These are phyloP conservation scores for Eleusine indica DNA, from an alignment of 176 grass and related monocot species.

Conservation along the genomic window DNA sequence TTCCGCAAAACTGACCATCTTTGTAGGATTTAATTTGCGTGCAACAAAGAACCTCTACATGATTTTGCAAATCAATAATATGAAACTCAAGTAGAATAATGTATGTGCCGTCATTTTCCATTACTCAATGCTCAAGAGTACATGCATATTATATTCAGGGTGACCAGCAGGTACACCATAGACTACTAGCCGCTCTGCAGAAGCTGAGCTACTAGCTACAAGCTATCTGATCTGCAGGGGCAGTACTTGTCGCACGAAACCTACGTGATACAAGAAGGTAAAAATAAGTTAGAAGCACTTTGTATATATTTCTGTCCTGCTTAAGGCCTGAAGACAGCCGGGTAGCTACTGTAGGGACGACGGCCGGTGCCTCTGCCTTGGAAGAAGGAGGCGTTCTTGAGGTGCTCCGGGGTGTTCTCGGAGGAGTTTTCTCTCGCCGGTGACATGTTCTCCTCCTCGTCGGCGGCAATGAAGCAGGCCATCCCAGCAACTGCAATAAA, in stretches of 20 bases:
- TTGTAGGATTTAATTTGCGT: too few species aligned
- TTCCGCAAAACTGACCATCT: too few species aligned
- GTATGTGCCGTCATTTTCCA: background rate
- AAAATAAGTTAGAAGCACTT: background rate
- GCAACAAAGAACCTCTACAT: background rate
- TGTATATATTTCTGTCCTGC: background rate
- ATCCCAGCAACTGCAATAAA: slow-evolving; percentile 50
- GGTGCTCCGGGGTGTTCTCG: slow-evolving; percentile 28
- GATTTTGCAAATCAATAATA: background rate
- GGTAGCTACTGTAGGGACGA: background rate
- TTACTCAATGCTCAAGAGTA: background rate
- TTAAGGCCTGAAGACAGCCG: slow-evolving; percentile 32
- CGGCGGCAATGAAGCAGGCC: slow-evolving; percentile 68
- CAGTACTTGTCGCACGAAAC: background rate
- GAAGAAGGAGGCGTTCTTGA: slow-evolving; percentile 49
- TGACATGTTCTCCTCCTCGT: slow-evolving; percentile 56
- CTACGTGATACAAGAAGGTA: background rate
- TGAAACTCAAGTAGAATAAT: background rate
- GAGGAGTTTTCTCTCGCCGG: slow-evolving; percentile 62
- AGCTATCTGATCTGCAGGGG: slow-evolving; percentile 4
- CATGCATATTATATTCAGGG: background rate
- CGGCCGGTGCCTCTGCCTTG: slow-evolving; percentile 7
- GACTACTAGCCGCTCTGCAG: background rate
- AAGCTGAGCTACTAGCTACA: background rate
- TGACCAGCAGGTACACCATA: background rate